Percentiles rank a stretch among this genome's conserved stretches.
Conservation (phyloP, 495 filamentous ascomycete genomes). For the Cladorrhinum samala region DNA sequence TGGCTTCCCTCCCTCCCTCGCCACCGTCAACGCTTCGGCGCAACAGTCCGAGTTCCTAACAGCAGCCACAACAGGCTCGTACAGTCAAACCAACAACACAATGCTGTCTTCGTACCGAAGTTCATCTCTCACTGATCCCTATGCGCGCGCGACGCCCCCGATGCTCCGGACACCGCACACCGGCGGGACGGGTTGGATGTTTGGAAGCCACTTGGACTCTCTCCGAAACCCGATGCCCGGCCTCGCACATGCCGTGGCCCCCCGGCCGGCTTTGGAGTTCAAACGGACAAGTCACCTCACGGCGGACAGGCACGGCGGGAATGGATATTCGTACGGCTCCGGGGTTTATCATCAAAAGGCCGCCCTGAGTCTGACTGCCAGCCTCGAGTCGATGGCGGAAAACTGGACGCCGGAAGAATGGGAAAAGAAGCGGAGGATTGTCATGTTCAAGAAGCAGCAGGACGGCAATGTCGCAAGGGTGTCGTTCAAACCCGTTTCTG, state of each 20-base stretch:
- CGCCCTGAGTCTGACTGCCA: constrained; percentile 73
- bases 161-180: constrained; percentile 45
- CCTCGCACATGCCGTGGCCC: constrained; percentile 28
- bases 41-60: constrained; percentile 23
- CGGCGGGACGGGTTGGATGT: constrained; percentile 32
- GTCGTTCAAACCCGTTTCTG: constrained; percentile 63
- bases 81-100: constrained; percentile 37
- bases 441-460: constrained; percentile 78
- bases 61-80: constrained; percentile 26
- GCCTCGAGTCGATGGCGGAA: constrained; percentile 71
- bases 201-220: constrained; percentile 35
- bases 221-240: constrained; percentile 32
- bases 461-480: constrained; percentile 65
- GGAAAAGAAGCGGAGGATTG: constrained; percentile 68
- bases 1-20: constrained; percentile 36
- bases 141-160: constrained; percentile 34
- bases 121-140: constrained; percentile 39
- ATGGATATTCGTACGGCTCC: constrained; percentile 22
- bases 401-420: constrained; percentile 77
- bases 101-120: constrained; percentile 42
- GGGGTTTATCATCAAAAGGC: constrained; percentile 78
- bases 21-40: constrained; percentile 30
- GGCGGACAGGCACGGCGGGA: background rate
- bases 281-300: background rate
- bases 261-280: constrained; percentile 32